These are phyloP conservation scores for Aureobasidium zeae DNA, from an alignment of 2,329 filamentous ascomycete genomes.

Conservation along the genomic window DNA sequence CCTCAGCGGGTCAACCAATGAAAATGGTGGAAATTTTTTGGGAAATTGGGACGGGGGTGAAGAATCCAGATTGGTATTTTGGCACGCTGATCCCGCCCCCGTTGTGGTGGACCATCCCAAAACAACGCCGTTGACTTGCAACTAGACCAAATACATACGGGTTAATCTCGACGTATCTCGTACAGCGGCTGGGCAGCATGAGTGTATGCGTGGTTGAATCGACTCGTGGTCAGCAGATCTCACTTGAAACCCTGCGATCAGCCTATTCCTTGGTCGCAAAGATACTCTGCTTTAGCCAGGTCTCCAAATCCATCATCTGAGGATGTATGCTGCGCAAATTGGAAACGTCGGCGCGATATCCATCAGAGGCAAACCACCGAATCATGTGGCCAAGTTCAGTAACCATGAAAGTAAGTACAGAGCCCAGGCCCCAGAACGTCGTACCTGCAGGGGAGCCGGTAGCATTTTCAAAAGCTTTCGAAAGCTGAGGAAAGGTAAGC, in stretches of 20 bases:
- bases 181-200: not conserved
- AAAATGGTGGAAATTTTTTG: not conserved
- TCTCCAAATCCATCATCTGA: conserved; percentile 31
- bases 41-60: conserved; percentile 9
- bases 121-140: conserved; percentile 7
- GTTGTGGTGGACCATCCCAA: conserved; percentile 9
- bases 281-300: conserved; percentile 26
- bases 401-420: conserved; percentile 36
- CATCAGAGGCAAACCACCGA: conserved; percentile 42
- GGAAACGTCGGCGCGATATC: conserved; percentile 41
- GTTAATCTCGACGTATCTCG: no score
- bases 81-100: conserved; percentile 9
- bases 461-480: conserved; percentile 37
- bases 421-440: conserved; percentile 37
- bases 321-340: conserved; percentile 38
- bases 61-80: conserved; percentile 14
- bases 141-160: conserved; percentile 13
- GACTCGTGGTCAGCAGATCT: conserved; percentile 9
- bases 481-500: conserved; percentile 41
- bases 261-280: conserved; percentile 21
- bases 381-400: conserved; percentile 28
- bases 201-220: not conserved
- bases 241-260: not conserved
- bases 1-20: no score
- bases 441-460: conserved; percentile 37